Evolutionary conservation across 768 basidiomycete genomes (phyloP), one percentile per base, ranked within the genome.

Genomic region (Pleurotus eryngii): DNA sequence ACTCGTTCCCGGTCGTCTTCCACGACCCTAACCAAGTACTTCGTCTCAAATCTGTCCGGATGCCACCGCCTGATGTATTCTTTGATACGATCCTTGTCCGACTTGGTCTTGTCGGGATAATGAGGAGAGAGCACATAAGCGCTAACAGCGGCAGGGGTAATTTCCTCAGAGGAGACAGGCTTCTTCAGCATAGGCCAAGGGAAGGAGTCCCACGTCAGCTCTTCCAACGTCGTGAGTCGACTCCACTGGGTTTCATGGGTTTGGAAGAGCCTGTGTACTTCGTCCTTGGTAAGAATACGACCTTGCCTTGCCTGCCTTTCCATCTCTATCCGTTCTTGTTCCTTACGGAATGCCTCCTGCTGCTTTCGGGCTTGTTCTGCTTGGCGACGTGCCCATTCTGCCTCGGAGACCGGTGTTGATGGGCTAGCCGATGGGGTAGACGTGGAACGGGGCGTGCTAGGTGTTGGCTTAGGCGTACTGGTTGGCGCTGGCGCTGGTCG

Each of bases 41-140:
- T 84, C 37, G 83, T 83, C 61, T 91, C 86, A 65, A 92, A 92
- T 35, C 87, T 83, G 70, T 92, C 90, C 3, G 90, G 90, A 70
- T 92, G 90, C 90, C 89, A 92, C 61, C 79, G 73, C 69, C 81
- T 80, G 63, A 92, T 78, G 55, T 85, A 82, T 59, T 91, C 89
- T 74, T 84, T 89, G 61, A 90, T 77, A 12, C 88, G 83, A 63
- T 91, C 90, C 72, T 87, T 89, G 49, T 76, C 63, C 47, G 74
- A 73, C 69, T 79, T 82, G 49, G 75, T 61, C 64, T 76, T 80
- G 26, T 84, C 83, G 0, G 85, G 81, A 60, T 82, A 79, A 57
- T 80, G 68, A 9, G 80, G 74, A 14, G 84, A 84, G 56, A 81
- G 72, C 64, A 90, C 76, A 61, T 90, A 90, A 30, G 82, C 80